Base-by-base conservation (phyloP, 352 stramenopile genomes). In the Phytophthora uliginosa region DNA sequence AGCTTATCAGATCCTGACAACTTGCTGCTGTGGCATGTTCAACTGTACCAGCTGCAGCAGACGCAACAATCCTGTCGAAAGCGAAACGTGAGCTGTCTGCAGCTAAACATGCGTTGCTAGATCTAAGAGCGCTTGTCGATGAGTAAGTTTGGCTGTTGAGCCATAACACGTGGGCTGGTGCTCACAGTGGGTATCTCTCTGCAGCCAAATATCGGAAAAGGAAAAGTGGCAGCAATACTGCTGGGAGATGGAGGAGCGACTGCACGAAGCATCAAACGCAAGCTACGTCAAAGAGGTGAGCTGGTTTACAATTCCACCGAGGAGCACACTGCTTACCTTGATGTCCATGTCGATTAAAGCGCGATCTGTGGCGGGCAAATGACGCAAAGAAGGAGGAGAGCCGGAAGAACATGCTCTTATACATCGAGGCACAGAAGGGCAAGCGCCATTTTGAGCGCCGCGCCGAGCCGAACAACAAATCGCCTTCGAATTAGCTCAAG, bases 211-310 rank as follows among this genome's bases (percentile, higher is more conserved):
- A 45, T 54, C 67, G 12, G 87, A 95, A 74, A 91, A 83, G 51
- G 87, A 95, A 57, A 90, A 86, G 40, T 95, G 87, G 85, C 87
- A 95, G 47, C 79, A 78, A 0, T 90, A 93, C 42, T 93, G 84
- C 66, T 95, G 87, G 87, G 87, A 92, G 34, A 66, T 95, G 0
- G 85, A 94, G 51, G 87, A 91, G 51, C 82, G 83, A 4, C 69
- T 93, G 5, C 81, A 90, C 28, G 79, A 89, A 51, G 81, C 82
- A 7, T 68, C 89, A 38, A 77, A 89, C 56, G 79, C 75, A 42
- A 91, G 79, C 36, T 74, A 85, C 36, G 64, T 45, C 7, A 90
- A 92, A 75, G 84, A 94, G 79, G 84, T 91, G 54, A 26, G 13
- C 3, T 55, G 7, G 2, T 57, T 15, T 40, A 5, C 20, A 3